phyloP scores from a whole-genome alignment of 345 rosid genomes.

The Conringia planisiliqua region DNA sequence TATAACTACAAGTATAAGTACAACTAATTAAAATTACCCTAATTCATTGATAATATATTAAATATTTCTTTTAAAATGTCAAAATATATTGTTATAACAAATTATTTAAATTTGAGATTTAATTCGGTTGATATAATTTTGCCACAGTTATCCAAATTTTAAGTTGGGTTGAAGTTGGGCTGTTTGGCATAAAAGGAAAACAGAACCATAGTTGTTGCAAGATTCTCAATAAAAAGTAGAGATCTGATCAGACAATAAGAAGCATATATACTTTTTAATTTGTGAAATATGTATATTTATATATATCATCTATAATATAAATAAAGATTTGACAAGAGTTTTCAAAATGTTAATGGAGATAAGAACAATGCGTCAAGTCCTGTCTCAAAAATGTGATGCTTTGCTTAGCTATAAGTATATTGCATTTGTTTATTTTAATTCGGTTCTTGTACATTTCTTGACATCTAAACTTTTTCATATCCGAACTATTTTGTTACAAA shows the following conservation, averaged over 20 bases:
- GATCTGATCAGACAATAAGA: slow-evolving; percentile 21
- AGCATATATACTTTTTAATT: slow-evolving; percentile 29
- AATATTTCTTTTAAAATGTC: background rate
- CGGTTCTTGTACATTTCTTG: background rate
- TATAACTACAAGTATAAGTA: background rate
- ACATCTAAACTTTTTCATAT: background rate
- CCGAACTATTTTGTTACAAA: background rate
- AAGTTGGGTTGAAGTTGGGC: background rate
- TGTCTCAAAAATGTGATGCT: slow-evolving; percentile 22
- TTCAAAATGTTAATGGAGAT: slow-evolving; percentile 26
- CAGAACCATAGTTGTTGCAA: background rate
- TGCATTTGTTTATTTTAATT: slow-evolving; percentile 17
- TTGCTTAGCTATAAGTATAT: slow-evolving; percentile 15
- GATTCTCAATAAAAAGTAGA: slow-evolving; percentile 24
- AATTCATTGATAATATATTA: background rate
- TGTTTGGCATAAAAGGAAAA: slow-evolving; percentile 8
- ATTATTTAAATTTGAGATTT: background rate
- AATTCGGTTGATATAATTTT: background rate
- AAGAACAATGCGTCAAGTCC: slow-evolving; percentile 29
- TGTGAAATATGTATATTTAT: background rate
- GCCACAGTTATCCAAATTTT: background rate
- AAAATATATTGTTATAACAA: background rate
- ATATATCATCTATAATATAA: background rate
- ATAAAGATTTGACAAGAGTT: slow-evolving; percentile 20
- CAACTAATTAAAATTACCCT: background rate